Evolutionary conservation across 106 monocot genomes (phyloP), one percentile per base, ranked within the genome.

Genomic region (Platanthera zijinensis): DNA sequence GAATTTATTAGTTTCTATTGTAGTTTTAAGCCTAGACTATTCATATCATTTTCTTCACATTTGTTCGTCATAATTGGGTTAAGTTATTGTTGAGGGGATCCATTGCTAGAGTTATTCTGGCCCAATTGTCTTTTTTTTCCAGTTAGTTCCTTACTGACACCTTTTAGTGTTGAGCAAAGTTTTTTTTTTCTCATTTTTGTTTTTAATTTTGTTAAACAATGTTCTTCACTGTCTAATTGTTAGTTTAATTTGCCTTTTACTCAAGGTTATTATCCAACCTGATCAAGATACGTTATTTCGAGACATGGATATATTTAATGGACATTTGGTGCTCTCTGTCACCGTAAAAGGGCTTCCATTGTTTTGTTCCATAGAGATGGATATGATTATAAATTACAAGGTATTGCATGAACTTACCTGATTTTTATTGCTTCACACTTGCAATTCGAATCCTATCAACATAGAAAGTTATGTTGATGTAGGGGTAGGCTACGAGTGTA

Each of bases 221-320:
- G 17, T 70, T 48, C 48, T 48, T 70, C 70, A 17, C 12, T 11
- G 19, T 17, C 50, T 83, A 64, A 73, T 77, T 63, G 28, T 1
- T 59, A 47, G 46, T 53, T 53, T 48, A 15, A 70, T 67, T 7
- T 32, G 15, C 7, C 19, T 72, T 74, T 46, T 73, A 22, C 72
- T 71, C 48, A 79, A 96, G 96, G 91, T 82, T 82, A 76, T 93
- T 77, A 51, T 87, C 59, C 14, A 93, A 52, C 91, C 96, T 78
- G 84, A 84, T 52, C 53, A 81, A 57, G 84, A 80, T 45, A 74
- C 77, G 21, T 83, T 80, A 17, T 84, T 91, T 63, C 81, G 87
- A 69, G 93, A 93, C 79, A 93, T 96, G 87, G 96, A 96, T 80
- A 84, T 96, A 11, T 96, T 93, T 83, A 82, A 91, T 80, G 86